Evolutionary conservation across 306 rosid species (phyloP), one percentile per base, ranked within the genome.

Genomic region (Sindora glabra): DNA sequence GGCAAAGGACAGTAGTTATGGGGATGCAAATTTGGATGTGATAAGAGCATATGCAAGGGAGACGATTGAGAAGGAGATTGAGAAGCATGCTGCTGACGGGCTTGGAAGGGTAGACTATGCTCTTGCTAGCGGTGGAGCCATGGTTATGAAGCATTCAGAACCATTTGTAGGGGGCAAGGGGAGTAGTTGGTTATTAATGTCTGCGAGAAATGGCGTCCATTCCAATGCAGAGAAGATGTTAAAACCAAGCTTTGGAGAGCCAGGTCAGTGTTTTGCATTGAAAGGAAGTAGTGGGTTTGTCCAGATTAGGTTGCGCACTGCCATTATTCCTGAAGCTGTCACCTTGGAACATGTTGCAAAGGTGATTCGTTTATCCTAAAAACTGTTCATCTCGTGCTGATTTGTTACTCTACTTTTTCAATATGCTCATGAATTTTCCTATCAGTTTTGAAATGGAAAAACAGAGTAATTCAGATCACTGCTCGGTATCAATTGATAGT

Each of bases 341-440:
- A 94, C 97, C 19, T 63, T 94, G 86, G 99, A 94, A 56, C 99
- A 94, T 80, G 84, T 86, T 62, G 90, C 99, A 18, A 82, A 86
- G 97, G 99, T 92, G 62, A 68, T 70, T 40, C n/a, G 26, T 41
- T 59, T 4, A 34, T 62, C 50, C 22, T 41, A 30, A 47, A 23
- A 10, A 1, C 48, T 42, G 11, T 19, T 50, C 27, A 15, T 10
- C 4, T 0, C 25, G 10, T 62, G 48, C 7, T 12, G 1, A 14
- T 25, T 8, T 19, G 42, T 65, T 16, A 8, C 32, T 33, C 4
- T 47, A 10, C 26, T 34, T 9, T 27, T 27, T 13, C 10, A 13
- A 44, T 51, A 19, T 50, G 48, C 8, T 27, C 2, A 57, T 21
- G 65, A 54, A 16, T 23, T 18, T n/a, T 15, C 40, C 46, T 1